These are phyloP conservation scores for Botrytis medusae DNA, from an alignment of 2,329 filamentous ascomycete genomes.

Conservation along the genomic window DNA sequence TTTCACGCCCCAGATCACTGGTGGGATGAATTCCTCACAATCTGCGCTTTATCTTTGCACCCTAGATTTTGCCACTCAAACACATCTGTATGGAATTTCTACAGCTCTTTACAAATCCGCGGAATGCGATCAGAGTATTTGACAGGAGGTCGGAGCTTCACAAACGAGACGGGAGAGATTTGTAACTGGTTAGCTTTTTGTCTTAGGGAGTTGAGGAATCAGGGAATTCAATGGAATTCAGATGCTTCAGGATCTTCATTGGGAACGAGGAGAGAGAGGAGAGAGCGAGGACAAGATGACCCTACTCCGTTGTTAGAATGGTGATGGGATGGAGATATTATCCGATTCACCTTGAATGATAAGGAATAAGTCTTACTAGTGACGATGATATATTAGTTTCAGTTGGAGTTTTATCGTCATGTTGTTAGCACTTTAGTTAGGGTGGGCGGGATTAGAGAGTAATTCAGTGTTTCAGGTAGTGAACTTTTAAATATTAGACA, in stretches of 20 bases:
- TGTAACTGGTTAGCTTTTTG: conserved; percentile 6
- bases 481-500: not conserved
- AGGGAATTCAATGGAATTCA: not conserved
- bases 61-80: not conserved
- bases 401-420: not conserved
- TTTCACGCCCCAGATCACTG: not conserved
- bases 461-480: not conserved
- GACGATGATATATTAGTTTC: not conserved
- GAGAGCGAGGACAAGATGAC: not conserved
- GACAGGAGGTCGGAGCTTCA: not conserved
- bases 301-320: not conserved
- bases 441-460: not conserved
- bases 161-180: not conserved
- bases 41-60: not conserved
- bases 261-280: not conserved
- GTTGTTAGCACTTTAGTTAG: not conserved
- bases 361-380: not conserved
- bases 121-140: not conserved
- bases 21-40: not conserved
- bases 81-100: conserved; percentile 2
- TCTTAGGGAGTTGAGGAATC: not conserved
- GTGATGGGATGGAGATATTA: not conserved
- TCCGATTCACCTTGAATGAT: not conserved
- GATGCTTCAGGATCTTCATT: not conserved
- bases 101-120: not conserved